A percentile compares a stretch with the other conserved stretches of the same genome.
Conservation (phyloP, 2,329 filamentous ascomycete genomes). For the Aureobasidium sp. region DNA sequence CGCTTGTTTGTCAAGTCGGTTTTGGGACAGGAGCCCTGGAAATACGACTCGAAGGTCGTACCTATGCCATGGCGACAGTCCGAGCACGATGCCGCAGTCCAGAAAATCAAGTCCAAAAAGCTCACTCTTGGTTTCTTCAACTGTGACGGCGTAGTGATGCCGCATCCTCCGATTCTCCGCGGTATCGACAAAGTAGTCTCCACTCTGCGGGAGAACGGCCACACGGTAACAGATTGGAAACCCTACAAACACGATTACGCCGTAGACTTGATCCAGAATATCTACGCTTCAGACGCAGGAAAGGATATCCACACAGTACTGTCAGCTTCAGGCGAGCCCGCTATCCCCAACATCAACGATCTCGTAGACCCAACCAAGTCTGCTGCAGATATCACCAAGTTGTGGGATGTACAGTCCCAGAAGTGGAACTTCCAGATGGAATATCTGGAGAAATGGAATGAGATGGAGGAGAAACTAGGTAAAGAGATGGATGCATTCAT, state of each 20-base stretch:
- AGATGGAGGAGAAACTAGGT: conserved; percentile 23
- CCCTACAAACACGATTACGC: conserved; percentile 42
- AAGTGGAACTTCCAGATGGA: conserved; percentile 10
- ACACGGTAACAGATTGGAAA: conserved; percentile 36
- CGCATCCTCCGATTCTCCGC: conserved; percentile 27
- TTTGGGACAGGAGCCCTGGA: conserved; percentile 47
- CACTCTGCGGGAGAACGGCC: conserved; percentile 9
- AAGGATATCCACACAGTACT: conserved; percentile 44
- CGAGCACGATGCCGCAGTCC: not conserved
- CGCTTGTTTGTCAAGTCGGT: conserved; percentile 46
- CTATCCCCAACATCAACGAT: conserved; percentile 25
- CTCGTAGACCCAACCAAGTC: not conserved
- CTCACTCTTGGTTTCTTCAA: conserved; percentile 26
- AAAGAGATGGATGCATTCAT: conserved; percentile 30
- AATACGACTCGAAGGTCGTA: conserved; percentile 46
- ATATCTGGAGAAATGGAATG: conserved; percentile 26
- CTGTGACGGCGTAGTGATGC: conserved; percentile 27
- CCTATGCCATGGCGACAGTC: conserved; percentile 47
- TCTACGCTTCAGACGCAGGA: conserved; percentile 55
- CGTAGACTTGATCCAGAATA: conserved; percentile 36
- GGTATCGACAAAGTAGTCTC: conserved; percentile 21
- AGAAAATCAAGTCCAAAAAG: conserved; percentile 12
- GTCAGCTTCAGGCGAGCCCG: conserved; percentile 33
- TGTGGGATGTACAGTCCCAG: not conserved
- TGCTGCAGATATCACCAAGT: not conserved